These are phyloP conservation scores for Strigomonas galati DNA, from an alignment of 208 protist species.

Conservation along the genomic window DNA sequence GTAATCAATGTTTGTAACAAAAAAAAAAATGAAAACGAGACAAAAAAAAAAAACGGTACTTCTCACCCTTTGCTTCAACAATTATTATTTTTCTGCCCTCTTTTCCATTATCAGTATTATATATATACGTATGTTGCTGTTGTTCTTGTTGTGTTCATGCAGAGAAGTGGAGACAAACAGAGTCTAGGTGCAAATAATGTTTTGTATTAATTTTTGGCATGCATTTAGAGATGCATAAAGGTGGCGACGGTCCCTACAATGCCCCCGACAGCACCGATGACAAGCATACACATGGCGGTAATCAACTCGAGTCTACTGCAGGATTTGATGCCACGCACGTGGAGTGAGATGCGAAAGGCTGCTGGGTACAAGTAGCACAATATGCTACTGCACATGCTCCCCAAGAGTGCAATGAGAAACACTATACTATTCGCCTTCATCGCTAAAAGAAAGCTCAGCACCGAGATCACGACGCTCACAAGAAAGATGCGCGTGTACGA, in stretches of 20 bases:
- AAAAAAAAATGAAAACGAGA: neutral
- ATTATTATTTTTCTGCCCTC: too few relatives aligned
- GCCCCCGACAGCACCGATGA: conserved; percentile 40
- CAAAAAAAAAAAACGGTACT: neutral
- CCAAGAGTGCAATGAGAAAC: conserved; percentile 65
- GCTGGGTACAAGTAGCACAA: conserved; percentile 72
- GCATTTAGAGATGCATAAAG: neutral
- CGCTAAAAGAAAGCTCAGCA: conserved; percentile 43
- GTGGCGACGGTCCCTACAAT: conserved; percentile 37
- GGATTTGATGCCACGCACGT: conserved; percentile 39
- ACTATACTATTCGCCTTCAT: conserved; percentile 46
- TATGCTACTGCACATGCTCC: conserved; percentile 64
- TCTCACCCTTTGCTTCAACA: neutral
- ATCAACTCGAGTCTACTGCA: conserved; percentile 27
- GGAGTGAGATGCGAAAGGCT: conserved; percentile 50
- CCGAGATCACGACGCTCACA: conserved; percentile 37
- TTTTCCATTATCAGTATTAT: too few relatives aligned
- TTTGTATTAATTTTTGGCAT: too few relatives aligned
- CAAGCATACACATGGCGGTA: conserved; percentile 39
- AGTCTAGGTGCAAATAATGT: too few relatives aligned
- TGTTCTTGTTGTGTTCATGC: too few relatives aligned
- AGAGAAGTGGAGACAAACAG: too few relatives aligned
- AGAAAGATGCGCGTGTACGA: conserved; percentile 32
- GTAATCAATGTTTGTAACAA: neutral
- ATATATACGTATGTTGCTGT: too few relatives aligned